Evolutionary conservation across 805 yeast species (phyloP), one percentile per base, ranked within the genome.

Genomic region (Starmerella potacharoeniae): DNA sequence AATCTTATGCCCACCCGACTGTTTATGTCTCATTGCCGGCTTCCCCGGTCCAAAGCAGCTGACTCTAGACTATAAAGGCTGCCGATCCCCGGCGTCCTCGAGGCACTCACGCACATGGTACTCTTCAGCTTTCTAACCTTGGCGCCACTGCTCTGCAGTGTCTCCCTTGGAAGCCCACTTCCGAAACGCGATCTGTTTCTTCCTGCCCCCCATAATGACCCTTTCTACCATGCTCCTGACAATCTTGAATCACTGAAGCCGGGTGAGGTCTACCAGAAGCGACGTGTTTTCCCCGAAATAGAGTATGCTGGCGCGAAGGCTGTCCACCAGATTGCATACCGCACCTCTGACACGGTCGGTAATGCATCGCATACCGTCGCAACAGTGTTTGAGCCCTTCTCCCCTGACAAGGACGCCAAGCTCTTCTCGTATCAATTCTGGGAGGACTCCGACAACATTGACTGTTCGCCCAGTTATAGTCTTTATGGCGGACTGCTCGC

Each of bases 391-490:
- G 40, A 44, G 28, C 60, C 59, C n/a, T 14, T 37, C 3, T 49
- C 36, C 37, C 31, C 44, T n/a, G 30, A 33, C 29, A 7, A 10
- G 11, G 46, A 52, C 11, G 45, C 51, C 29, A 29, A 30, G 30
- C 40, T 52, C 11, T 29, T 52, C 34, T 52, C 55, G 63, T 9
- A 11, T 9, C 67, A 64, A 55, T 34, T 56, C 39, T 58, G 64
- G 49, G 66, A 65, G 47, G 69, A 66, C 51, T 53, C 68, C 11
- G 55, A 59, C 16, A 58, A 55, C 49, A 50, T 61, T 39, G 59
- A 60, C 42, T 65, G 68, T 54, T 64, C 65, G 31, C 69, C 69
- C 13, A 63, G 67, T 9, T 65, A 63, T 54, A 46, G 59, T 16
- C 33, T 65, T 42, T 42, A 34, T 17, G 48, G 44, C 14, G 52